These are phyloP conservation scores for Microsporum ferrugineum DNA, from an alignment of 2,329 filamentous ascomycete species.

Conservation along the genomic window DNA sequence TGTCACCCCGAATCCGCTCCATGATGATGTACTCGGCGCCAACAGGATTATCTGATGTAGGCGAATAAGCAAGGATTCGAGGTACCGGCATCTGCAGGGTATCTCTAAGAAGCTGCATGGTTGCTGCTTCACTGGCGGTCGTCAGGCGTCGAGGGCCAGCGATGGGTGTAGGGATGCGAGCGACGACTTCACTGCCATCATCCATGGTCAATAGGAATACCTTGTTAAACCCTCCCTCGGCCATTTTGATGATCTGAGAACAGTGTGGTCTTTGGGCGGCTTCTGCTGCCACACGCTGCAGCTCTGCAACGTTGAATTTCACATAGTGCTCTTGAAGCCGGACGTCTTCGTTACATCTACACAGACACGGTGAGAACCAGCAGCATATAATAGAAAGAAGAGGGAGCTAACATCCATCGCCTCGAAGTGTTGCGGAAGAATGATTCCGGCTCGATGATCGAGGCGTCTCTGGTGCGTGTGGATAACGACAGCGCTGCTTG, in stretches of 20 bases:
- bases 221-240: slow-evolving; percentile 23
- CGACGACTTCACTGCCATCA: slow-evolving; percentile 18
- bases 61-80: slow-evolving; percentile 27
- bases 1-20: slow-evolving; percentile 28
- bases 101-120: slow-evolving; percentile 22
- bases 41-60: slow-evolving; percentile 26
- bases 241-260: slow-evolving; percentile 19
- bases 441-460: background rate
- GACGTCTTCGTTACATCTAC: slow-evolving; percentile 11
- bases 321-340: slow-evolving; percentile 10
- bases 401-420: slow-evolving; percentile 6
- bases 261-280: slow-evolving; percentile 9
- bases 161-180: slow-evolving; percentile 18
- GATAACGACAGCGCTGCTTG: background rate
- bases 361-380: background rate
- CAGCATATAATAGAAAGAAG: background rate
- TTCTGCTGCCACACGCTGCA: slow-evolving; percentile 10
- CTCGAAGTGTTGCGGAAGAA: slow-evolving; percentile 7
- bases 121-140: slow-evolving; percentile 31
- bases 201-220: slow-evolving; percentile 18
- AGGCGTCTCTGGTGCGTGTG: background rate
- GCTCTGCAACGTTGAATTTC: slow-evolving; percentile 6
- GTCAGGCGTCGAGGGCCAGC: slow-evolving; percentile 21
- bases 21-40: slow-evolving; percentile 36
- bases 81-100: slow-evolving; percentile 28